Base-by-base conservation (phyloP, 1,284 basidiomycete species). In the Cutaneotrichosporon cutaneum region DNA sequence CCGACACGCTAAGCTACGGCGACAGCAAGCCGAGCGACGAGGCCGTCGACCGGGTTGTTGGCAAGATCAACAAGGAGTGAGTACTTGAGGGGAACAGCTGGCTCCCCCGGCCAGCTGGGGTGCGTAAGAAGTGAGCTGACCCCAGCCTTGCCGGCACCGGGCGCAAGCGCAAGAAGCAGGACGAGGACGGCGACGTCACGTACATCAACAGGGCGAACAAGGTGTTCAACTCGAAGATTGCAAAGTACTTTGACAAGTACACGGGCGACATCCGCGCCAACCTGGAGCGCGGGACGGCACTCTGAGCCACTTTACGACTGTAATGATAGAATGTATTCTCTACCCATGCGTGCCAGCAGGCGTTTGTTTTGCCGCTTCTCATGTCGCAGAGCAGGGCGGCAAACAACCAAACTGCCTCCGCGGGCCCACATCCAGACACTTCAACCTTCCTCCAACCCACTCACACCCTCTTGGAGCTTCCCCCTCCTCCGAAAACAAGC, bases 171-270 rank as follows among this genome's bases (percentile, higher is more conserved):
- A 73, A 71, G 64, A 91, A 92, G 79, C 85, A 93, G 62, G 82
- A 83, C 75, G 94, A 95, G 80, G 93, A 97, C 72, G 93, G 90
- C 59, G 93, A 97, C 69, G 91, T 99, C 78, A 98, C 93, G 14
- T 99, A 99, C 77, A 99, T 99, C 86, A 99, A 99, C 83, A 92
- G 97, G 78, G 88, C 89, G 78, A 99, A 99, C 82, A 88, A 92
- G 72, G 92, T 95, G 58, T 99, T 98, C 85, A 99, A 98, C 87
- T 94, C 94, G 82, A 99, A 97, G 88, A 90, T 98, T 81, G 89
- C 90, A 22, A 86, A 95, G 64, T 99, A 94, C 82, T 99, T 94
- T 83, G 92, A 98, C 85, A 94, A 95, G 75, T 95, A 97, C 75
- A 99, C 95, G 2, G 82, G 90, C 59, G 95, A 98, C 74, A 95